Evolutionary conservation across 352 stramenopile species (phyloP).

Genomic region (Globisporangium spinosum): DNA sequence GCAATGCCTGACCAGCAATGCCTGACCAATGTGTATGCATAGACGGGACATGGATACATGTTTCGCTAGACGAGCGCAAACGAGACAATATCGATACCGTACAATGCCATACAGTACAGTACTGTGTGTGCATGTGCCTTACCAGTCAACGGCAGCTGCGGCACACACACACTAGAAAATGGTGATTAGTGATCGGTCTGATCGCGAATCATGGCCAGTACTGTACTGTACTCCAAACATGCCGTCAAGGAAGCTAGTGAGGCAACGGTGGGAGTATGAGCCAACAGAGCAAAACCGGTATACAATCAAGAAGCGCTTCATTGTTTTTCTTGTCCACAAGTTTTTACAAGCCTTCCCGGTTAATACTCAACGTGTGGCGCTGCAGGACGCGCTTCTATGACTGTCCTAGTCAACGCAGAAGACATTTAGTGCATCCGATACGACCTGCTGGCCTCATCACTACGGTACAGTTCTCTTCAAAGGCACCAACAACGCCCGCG

Average conservation of each 20-base stretch:
- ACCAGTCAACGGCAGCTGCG: neutral
- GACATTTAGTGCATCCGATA: too few relatives aligned
- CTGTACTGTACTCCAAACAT: too few relatives aligned
- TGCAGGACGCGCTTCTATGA: neutral
- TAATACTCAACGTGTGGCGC: neutral
- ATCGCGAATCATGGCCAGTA: neutral
- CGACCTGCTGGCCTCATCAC: neutral
- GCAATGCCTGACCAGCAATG: neutral
- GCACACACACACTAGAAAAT: neutral
- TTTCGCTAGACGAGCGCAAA: neutral
- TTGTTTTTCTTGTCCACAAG: neutral
- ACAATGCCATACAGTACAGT: neutral
- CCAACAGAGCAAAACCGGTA: too few relatives aligned
- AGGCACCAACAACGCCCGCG: too few relatives aligned
- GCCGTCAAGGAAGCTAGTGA: neutral
- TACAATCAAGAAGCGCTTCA: too few relatives aligned
- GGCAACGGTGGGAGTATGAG: too few relatives aligned
- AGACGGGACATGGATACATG: neutral
- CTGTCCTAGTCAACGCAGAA: neutral
- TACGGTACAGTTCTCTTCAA: neutral
- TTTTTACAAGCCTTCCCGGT: too few relatives aligned
- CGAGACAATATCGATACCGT: neutral
- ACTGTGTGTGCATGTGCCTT: neutral
- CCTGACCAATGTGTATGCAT: neutral
- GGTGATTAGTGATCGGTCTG: neutral